A percentile compares a stretch with the other conserved stretches of the same genome.
Evolutionary conservation across 306 rosid species (phyloP).

Genomic region (Acacia confusa): DNA sequence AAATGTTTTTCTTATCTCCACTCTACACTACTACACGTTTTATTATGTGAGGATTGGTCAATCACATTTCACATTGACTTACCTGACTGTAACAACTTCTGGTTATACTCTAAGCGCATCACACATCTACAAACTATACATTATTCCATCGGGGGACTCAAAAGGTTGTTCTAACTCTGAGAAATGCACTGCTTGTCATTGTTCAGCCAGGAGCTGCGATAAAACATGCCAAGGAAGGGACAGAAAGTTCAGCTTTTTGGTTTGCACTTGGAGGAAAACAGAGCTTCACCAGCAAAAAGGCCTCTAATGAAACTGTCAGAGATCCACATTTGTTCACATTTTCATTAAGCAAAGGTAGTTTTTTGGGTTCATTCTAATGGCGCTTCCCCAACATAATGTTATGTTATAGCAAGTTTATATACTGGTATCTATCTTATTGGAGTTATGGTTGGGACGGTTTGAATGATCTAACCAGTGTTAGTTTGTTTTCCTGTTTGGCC

Average conservation of each 20-base stretch:
- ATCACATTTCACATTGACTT: background rate
- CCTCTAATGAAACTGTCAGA: conserved; percentile 59
- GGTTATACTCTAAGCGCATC: conserved; percentile 17
- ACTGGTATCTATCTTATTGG: conserved; percentile 2
- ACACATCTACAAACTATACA: background rate
- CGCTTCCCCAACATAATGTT: background rate
- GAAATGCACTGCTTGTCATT: conserved; percentile 29
- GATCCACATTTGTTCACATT: conserved; percentile 91
- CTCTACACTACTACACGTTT: background rate
- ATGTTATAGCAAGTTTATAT: conserved; percentile 14
- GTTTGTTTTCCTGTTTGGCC: conserved; percentile 36
- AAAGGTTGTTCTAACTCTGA: background rate
- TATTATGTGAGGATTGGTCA: background rate
- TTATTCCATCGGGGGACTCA: background rate
- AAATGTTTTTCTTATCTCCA: conserved; percentile 13
- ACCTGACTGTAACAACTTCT: background rate
- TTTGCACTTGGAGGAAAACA: conserved; percentile 94
- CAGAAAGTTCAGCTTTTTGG: conserved; percentile 98
- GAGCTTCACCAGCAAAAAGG: conserved; percentile 70
- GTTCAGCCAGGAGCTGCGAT: conserved; percentile 85
- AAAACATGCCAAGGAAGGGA: conserved; percentile 96
- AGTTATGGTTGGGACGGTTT: conserved; percentile 8
- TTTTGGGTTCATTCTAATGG: conserved; percentile 10
- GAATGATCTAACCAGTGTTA: conserved; percentile 45
- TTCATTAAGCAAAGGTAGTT: conserved; percentile 74